Evolutionary conservation across 2,329 filamentous ascomycete species (phyloP).

Genomic region (Chaetomiaceae sp.): DNA sequence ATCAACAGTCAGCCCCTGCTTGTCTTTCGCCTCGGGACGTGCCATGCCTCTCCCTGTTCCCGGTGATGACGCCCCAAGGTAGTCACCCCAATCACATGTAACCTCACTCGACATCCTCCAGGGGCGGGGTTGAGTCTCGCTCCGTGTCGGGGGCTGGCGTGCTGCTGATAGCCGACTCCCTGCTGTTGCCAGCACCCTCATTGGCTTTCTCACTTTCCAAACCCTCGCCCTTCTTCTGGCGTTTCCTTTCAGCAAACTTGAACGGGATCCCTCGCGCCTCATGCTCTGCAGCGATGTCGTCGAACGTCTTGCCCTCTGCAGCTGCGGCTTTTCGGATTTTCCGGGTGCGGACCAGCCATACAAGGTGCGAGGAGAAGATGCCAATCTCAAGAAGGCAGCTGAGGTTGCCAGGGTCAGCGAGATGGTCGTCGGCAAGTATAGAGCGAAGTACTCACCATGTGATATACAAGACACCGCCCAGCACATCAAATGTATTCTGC

Average conservation of each 20-base stretch:
- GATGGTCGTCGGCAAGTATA: background rate
- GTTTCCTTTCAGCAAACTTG: constrained; percentile 32
- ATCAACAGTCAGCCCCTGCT: background rate
- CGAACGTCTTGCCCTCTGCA: constrained; percentile 45
- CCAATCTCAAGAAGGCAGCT: constrained; percentile 53
- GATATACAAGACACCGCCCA: constrained; percentile 56
- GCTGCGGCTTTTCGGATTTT: constrained; percentile 47
- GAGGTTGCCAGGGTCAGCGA: background rate
- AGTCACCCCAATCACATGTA: background rate
- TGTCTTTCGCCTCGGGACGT: background rate
- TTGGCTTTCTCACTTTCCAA: background rate
- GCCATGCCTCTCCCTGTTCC: background rate
- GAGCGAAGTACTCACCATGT: constrained; percentile 42
- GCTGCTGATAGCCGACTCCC: background rate
- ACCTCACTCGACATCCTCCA: background rate
- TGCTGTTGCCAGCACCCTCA: background rate
- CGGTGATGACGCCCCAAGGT: background rate
- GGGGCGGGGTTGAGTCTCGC: background rate
- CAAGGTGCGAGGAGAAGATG: constrained; percentile 52
- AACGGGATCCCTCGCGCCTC: constrained; percentile 29
- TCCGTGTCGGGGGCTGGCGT: background rate
- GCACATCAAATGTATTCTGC: constrained; percentile 54
- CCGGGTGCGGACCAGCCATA: constrained; percentile 53
- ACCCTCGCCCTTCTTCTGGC: constrained; percentile 1
- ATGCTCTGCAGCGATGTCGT: constrained; percentile 41